Evolutionary conservation across 176 grass and related monocot genomes (phyloP).

Genomic region (Stipa capillata): DNA sequence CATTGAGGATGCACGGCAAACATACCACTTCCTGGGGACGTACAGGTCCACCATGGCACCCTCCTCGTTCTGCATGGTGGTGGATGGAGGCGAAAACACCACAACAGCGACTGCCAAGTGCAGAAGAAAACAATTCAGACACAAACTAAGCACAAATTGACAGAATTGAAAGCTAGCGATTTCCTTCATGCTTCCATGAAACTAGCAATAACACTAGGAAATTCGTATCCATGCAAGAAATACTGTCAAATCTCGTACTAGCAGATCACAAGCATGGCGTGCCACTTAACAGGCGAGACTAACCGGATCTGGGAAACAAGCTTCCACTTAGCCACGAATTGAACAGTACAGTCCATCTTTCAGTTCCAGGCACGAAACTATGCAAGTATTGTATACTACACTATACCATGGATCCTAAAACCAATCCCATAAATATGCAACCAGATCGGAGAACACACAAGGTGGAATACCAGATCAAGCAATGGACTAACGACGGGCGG

Average conservation of each 20-base stretch:
- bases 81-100: background rate
- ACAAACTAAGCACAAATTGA: background rate
- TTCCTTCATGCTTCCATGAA: no score
- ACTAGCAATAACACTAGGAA: background rate
- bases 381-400: background rate
- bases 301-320: background rate
- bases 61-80: slow-evolving; percentile 69
- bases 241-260: background rate
- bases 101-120: background rate
- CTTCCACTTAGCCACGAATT: background rate
- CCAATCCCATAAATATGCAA: background rate
- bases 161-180: no score
- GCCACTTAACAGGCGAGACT: background rate
- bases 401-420: background rate
- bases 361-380: background rate
- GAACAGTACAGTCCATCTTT: background rate
- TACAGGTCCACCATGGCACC: slow-evolving; percentile 74
- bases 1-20: background rate
- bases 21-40: slow-evolving; percentile 58
- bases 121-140: background rate
- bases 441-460: background rate
- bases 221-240: background rate
- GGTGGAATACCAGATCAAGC: background rate
- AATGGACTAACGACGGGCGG: background rate
- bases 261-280: background rate